Conservation (phyloP, 768 basidiomycete genomes). For the Naganishia vaughanmartiniae region DNA sequence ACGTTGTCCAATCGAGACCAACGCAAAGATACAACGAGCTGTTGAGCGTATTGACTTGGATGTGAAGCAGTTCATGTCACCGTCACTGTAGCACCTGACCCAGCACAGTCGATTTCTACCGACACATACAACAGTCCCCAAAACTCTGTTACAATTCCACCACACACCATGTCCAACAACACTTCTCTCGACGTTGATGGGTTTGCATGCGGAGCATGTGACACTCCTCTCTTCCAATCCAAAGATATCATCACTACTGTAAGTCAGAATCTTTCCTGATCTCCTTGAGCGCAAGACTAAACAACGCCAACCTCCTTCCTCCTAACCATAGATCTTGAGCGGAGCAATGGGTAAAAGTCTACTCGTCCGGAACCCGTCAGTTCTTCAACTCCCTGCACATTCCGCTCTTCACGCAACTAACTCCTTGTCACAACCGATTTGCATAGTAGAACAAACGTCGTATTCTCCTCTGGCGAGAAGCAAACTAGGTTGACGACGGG, state of each 20-base stretch:
- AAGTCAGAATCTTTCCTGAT: not conserved
- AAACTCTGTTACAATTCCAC: not conserved
- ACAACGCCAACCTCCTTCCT: not conserved
- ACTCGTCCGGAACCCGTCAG: conserved; percentile 19
- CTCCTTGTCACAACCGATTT: not conserved
- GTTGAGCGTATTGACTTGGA: not conserved
- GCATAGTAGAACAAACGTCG: conserved; percentile 16
- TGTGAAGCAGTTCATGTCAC: not conserved
- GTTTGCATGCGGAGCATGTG: conserved; percentile 18
- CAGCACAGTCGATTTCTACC: not conserved
- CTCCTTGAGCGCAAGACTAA: not conserved
- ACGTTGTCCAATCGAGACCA: not conserved
- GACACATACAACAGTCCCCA: not conserved
- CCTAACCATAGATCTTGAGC: conserved; percentile 8
- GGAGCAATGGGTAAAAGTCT: conserved; percentile 19
- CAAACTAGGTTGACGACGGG: conserved; percentile 19
- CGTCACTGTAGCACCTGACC: not conserved
- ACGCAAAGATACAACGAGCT: too few species aligned
- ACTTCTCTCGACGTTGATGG: not conserved
- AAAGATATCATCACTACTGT: conserved; percentile 23
- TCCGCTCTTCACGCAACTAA: not conserved
- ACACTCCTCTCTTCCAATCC: conserved; percentile 18
- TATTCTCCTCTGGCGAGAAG: conserved; percentile 18
- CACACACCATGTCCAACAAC: conserved; percentile 2
- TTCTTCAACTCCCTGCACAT: not conserved